Evolutionary conservation across 2,329 filamentous ascomycete species (phyloP), one percentile per base, ranked within the genome.

Genomic region (Arthrocladium fulminans): DNA sequence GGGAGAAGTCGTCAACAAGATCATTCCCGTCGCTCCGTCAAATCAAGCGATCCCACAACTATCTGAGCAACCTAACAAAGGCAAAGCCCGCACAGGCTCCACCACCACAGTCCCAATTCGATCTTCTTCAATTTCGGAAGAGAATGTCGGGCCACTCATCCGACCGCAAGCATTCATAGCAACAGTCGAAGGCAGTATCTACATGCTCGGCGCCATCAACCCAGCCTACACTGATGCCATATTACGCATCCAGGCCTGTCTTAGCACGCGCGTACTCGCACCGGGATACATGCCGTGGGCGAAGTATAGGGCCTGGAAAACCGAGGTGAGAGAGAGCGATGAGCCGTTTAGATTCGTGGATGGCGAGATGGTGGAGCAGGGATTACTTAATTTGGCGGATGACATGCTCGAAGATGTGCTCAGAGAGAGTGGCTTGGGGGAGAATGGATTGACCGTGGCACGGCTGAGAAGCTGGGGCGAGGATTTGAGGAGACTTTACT

Each of bases 1-100:
- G 8, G 89, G 92, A 1, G 90, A 98, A 64, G 88, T 92, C 77
- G 87, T 97, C 48, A 98, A 98, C 62, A 78, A 81, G 25, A 94
- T 97, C 48, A 78, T 83, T 19, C 79, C 79, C 23, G 78, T 97
- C 15, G 74, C 47, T 79, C n/a, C n/a, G 17, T 94, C 8, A 74
- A 79, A 23, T 72, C 80, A 2, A 34, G 20, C 34, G 12, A 46
- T 51, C 22, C 24, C 50, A 8, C 35, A 44, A 13, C 34, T 17
- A 24, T 27, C 32, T 25, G 38, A 42, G 10, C 20, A 20, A 17
- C 22, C 35, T 27, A 48, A 30, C 38, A 48, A 48, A 19, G 45
- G 45, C 27, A 48, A 48, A 37, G 45, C 15, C 7, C 45, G 45
- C 22, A 32, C 45, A 30, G 44, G 44, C 22, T 47, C 44, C 7